These are phyloP conservation scores for Ophiocordyceps unilateralis DNA, from an alignment of 2,329 filamentous ascomycete genomes.

Conservation along the genomic window DNA sequence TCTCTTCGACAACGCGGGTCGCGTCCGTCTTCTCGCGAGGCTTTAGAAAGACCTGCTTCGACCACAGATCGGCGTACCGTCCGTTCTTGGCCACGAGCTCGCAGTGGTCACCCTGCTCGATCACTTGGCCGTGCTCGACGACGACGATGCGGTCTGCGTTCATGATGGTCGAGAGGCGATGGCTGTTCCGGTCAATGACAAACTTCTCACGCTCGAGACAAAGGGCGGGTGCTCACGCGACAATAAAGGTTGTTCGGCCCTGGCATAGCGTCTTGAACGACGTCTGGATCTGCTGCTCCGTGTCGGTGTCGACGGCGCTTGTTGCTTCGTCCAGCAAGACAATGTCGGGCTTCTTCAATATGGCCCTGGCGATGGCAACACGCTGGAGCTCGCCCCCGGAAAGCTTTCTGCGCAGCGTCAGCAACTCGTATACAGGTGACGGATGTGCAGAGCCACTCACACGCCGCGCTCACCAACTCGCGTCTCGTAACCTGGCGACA, in stretches of 20 bases:
- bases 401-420: conserved; percentile 26
- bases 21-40: conserved; percentile 19
- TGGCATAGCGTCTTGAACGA: conserved; percentile 40
- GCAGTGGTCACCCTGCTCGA: conserved; percentile 46
- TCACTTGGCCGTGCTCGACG: conserved; percentile 41
- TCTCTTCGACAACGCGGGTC: conserved; percentile 3
- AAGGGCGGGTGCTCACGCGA: conserved; percentile 31
- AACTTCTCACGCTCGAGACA: too few relatives aligned
- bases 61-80: conserved; percentile 48
- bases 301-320: conserved; percentile 56
- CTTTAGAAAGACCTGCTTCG: conserved; percentile 39
- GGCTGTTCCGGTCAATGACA: conserved; percentile 21
- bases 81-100: conserved; percentile 39
- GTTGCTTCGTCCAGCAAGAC: conserved; percentile 68
- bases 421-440: not conserved
- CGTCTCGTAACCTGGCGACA: conserved; percentile 25
- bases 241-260: conserved; percentile 48
- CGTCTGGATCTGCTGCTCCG: conserved; percentile 48
- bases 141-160: conserved; percentile 52
- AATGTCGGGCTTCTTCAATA: conserved; percentile 58
- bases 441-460: conserved; percentile 10
- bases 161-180: conserved; percentile 54
- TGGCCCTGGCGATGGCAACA: conserved; percentile 51
- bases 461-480: conserved; percentile 33
- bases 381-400: conserved; percentile 52